Evolutionary conservation across 441 rosid species (phyloP).

Genomic region (Kokia cookei): DNA sequence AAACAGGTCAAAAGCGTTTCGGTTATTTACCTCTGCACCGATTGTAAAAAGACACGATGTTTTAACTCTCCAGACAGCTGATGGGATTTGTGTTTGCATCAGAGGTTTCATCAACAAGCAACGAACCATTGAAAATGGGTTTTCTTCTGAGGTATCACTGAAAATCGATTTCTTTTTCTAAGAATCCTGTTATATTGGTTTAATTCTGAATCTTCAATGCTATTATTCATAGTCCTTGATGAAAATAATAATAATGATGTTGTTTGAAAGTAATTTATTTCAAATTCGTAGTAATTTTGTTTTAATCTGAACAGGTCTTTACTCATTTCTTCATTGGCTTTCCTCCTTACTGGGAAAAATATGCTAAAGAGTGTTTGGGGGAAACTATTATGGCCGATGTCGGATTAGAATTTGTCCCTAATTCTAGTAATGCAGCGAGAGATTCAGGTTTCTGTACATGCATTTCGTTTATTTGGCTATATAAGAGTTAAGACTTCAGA

Average conservation of each 20-base stretch:
- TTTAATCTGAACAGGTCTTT: slow-evolving; percentile 34
- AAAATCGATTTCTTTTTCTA: neutral
- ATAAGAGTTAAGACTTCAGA: neutral
- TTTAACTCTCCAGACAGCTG: slow-evolving; percentile 58
- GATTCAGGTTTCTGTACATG: slow-evolving; percentile 17
- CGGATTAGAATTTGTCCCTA: neutral
- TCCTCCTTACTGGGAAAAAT: slow-evolving; percentile 68
- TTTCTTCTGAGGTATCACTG: slow-evolving; percentile 43
- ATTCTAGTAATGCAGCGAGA: neutral
- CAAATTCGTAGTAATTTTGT: neutral
- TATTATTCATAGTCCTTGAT: neutral
- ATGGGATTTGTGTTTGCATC: slow-evolving; percentile 45
- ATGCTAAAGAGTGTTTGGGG: slow-evolving; percentile 24
- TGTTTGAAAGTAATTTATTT: neutral
- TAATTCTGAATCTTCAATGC: neutral
- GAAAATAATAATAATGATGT: neutral
- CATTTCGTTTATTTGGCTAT: neutral
- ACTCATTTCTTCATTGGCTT: slow-evolving; percentile 65
- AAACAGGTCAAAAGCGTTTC: slow-evolving; percentile 34
- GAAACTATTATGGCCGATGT: slow-evolving; percentile 2
- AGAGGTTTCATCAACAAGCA: slow-evolving; percentile 50
- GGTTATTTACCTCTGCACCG: slow-evolving; percentile 65
- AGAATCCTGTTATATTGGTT: neutral
- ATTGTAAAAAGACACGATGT: slow-evolving; percentile 45
- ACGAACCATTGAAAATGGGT: slow-evolving; percentile 47